Conservation (phyloP, 129 eudicot species). For the Arctium minus region DNA sequence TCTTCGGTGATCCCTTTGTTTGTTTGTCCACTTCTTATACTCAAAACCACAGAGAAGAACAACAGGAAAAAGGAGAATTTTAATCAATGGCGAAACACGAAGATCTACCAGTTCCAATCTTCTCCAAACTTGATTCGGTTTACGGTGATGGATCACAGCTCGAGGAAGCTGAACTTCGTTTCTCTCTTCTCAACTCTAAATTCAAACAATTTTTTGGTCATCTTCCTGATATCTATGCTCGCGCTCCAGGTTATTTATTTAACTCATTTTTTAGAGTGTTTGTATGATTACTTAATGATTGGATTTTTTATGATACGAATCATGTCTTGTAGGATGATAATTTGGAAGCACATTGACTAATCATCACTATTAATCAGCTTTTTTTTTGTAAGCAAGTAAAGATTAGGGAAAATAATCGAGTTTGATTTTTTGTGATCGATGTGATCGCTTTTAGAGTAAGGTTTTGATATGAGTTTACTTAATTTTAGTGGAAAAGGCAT, state of each 20-base stretch:
- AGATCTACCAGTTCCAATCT: constrained; percentile 71
- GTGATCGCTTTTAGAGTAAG: background rate
- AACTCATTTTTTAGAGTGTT: background rate
- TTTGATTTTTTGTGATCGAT: background rate
- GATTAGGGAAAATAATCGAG: background rate
- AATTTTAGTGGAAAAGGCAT: background rate
- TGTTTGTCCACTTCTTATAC: background rate
- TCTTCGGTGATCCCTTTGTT: constrained; percentile 10
- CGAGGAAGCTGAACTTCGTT: constrained; percentile 84
- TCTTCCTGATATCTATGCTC: constrained; percentile 66
- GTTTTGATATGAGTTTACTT: background rate
- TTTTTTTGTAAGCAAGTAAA: background rate
- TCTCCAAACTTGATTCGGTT: constrained; percentile 54
- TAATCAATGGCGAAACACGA: constrained; percentile 73
- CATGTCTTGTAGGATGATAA: background rate
- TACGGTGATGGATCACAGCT: constrained; percentile 84
- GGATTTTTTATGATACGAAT: background rate
- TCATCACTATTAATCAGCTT: background rate
- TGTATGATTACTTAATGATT: background rate
- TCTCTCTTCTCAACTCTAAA: constrained; percentile 49
- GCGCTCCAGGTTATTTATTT: constrained; percentile 78
- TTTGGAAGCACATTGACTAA: constrained; percentile 11
- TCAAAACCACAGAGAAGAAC: background rate
- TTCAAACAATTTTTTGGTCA: constrained; percentile 49
- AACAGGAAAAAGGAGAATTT: background rate